Conservation (phyloP, 331 rosid species). For the Prunus yedoensis region DNA sequence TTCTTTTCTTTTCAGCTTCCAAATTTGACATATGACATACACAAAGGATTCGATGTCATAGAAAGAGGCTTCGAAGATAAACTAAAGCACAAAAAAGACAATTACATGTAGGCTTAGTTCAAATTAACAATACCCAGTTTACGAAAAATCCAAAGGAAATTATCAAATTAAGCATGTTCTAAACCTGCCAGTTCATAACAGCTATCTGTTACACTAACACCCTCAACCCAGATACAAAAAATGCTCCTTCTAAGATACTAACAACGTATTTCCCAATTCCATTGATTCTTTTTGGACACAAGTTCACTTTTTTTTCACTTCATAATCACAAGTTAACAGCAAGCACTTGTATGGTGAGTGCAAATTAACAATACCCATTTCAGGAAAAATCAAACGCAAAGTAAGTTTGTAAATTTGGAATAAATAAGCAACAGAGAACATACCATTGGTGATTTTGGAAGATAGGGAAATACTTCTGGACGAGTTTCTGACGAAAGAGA, state of each 20-base stretch:
- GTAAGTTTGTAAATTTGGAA: neutral
- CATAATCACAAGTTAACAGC: neutral
- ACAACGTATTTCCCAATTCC: neutral
- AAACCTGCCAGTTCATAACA: constrained; percentile 33
- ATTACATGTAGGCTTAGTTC: neutral
- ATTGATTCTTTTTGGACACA: neutral
- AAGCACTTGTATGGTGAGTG: neutral
- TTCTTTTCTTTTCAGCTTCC: neutral
- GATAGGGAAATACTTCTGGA: constrained; percentile 22
- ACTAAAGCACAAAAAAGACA: neutral
- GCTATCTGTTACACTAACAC: neutral
- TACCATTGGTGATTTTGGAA: constrained; percentile 28
- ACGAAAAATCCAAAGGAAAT: neutral
- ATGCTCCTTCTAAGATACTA: neutral
- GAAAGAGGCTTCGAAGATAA: neutral
- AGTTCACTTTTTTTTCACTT: neutral
- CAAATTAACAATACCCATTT: neutral
- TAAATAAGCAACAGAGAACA: neutral
- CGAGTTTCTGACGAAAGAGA: constrained; percentile 23
- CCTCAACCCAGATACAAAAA: neutral
- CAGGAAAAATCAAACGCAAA: neutral
- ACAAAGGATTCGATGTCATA: neutral
- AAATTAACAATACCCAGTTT: constrained; percentile 1
- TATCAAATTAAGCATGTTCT: too few relatives aligned
- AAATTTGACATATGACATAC: neutral